Percentiles rank a stretch among this genome's conserved stretches.
Conservation (phyloP, 345 rosid species). For the Camelina hispida region DNA sequence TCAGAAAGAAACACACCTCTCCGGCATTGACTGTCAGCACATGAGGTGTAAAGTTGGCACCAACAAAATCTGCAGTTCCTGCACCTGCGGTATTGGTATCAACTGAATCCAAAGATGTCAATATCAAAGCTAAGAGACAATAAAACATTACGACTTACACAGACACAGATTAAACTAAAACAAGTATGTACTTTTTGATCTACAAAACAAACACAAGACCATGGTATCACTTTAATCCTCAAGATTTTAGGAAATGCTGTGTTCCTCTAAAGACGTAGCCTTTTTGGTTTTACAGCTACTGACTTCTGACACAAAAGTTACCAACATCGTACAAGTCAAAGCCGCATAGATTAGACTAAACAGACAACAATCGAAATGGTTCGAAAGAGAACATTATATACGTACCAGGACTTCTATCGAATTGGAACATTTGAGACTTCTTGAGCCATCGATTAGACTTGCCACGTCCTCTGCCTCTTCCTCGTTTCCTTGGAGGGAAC, state of each 20-base stretch:
- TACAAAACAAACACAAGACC: conserved; percentile 8
- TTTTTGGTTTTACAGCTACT: too few species aligned
- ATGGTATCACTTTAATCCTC: neutral
- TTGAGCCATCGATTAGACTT: conserved; percentile 55
- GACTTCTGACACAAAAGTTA: conserved; percentile 27
- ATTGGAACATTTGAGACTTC: conserved; percentile 64
- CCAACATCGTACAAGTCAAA: conserved; percentile 32
- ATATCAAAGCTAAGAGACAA: conserved; percentile 18
- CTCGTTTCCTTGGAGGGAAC: conserved; percentile 65
- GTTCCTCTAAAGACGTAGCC: neutral
- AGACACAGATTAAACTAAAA: neutral
- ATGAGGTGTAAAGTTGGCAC: conserved; percentile 95
- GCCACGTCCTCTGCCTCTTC: conserved; percentile 67
- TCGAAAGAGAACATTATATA: neutral
- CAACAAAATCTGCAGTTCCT: conserved; percentile 77
- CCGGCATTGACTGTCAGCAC: conserved; percentile 83
- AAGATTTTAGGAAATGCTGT: neutral
- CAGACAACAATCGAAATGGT: neutral
- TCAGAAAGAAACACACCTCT: conserved; percentile 59
- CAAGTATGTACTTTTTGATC: neutral
- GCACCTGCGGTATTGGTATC: conserved; percentile 38
- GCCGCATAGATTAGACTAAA: conserved; percentile 5
- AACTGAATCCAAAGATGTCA: conserved; percentile 24
- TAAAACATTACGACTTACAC: neutral
- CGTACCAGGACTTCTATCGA: conserved; percentile 66